Evolutionary conservation across 163 green algal genomes (phyloP).

Genomic region (Trebouxiophyceae sp.): DNA sequence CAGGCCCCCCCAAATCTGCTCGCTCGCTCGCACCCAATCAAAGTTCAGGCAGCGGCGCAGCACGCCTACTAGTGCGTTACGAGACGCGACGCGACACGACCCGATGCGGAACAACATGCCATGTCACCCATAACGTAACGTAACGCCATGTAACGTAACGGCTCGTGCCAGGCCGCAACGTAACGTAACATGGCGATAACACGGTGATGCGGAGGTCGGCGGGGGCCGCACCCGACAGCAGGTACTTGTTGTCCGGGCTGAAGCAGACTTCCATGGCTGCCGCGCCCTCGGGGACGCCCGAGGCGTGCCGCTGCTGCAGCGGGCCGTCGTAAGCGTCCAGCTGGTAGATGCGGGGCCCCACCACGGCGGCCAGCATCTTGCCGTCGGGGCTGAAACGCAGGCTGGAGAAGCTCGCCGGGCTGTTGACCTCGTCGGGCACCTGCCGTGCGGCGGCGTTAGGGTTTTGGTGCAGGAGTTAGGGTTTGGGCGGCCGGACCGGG

Average conservation of each 20-base stretch:
- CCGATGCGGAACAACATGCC: background rate
- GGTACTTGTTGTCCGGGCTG: constrained; percentile 71
- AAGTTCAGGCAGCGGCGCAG: background rate
- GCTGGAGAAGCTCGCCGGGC: constrained; percentile 34
- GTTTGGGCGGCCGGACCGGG: too few relatives aligned
- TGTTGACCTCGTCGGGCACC: constrained; percentile 43
- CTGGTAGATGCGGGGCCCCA: constrained; percentile 69
- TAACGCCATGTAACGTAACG: background rate
- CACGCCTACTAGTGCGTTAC: background rate
- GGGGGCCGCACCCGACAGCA: constrained; percentile 55
- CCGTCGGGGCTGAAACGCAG: constrained; percentile 79
- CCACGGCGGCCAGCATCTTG: constrained; percentile 63
- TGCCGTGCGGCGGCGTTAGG: too few relatives aligned
- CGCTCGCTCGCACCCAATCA: too few relatives aligned
- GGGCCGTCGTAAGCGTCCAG: constrained; percentile 80
- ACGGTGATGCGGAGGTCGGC: background rate
- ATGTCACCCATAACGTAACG: background rate
- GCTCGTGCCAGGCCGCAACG: background rate
- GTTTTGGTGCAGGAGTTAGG: too few relatives aligned
- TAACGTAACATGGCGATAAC: background rate
- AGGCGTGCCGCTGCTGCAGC: constrained; percentile 36
- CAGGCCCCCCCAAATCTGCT: too few relatives aligned
- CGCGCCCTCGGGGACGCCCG: constrained; percentile 42
- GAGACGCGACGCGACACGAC: background rate
- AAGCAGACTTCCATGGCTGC: constrained; percentile 62